A percentile compares a stretch with the other conserved stretches of the same genome.
phyloP scores from a whole-genome alignment of 768 basidiomycete species.

The Rhizopogon sp. region DNA sequence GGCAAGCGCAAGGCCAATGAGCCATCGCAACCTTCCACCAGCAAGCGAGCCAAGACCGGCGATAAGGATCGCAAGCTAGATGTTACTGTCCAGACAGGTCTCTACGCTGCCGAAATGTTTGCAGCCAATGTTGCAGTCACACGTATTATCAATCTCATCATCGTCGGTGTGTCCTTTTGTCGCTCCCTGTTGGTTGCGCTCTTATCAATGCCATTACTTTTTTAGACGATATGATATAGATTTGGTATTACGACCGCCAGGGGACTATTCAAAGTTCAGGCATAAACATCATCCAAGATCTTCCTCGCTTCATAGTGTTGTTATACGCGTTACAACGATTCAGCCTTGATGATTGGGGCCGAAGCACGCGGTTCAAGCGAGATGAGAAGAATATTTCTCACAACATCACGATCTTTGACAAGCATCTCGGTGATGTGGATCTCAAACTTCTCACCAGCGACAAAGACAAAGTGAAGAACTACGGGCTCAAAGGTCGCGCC shows the following conservation, averaged over 20 bases:
- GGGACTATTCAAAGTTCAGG: neutral
- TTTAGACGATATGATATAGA: neutral
- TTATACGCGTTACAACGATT: neutral
- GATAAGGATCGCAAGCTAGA: too few relatives aligned
- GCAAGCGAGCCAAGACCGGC: too few relatives aligned
- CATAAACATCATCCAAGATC: neutral
- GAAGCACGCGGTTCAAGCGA: neutral
- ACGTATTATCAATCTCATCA: neutral
- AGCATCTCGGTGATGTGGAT: neutral
- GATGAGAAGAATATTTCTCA: neutral
- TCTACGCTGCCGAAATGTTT: conserved; percentile 1
- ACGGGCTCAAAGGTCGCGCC: neutral
- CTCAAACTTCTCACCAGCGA: neutral
- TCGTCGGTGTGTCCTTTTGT: neutral
- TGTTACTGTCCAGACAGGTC: too few relatives aligned
- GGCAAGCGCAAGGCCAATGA: too few relatives aligned
- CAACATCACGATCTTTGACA: neutral
- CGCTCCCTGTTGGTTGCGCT: neutral
- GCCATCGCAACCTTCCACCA: too few relatives aligned
- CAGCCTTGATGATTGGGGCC: neutral
- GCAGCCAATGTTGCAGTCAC: neutral
- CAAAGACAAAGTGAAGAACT: neutral
- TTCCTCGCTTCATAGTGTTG: neutral
- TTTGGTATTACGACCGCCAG: conserved; percentile 1
- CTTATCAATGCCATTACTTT: neutral